Conservation (phyloP, 2,329 filamentous ascomycete genomes). For the Sclerotinia minor region DNA sequence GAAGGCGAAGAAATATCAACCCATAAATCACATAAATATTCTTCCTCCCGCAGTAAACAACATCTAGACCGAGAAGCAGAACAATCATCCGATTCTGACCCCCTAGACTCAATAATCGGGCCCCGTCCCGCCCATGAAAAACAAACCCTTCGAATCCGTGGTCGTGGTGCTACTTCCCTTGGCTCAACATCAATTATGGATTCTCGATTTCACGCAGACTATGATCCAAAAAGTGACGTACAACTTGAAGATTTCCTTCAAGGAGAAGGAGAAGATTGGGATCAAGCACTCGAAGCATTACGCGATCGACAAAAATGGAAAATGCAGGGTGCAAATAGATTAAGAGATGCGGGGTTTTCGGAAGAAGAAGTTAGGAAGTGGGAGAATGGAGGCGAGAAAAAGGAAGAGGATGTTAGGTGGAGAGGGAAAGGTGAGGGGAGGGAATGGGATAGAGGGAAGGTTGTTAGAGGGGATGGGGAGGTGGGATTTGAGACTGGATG, state of each 20-base stretch:
- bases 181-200: conserved; percentile 67
- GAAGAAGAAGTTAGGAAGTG: conserved; percentile 73
- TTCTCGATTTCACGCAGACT: conserved; percentile 70
- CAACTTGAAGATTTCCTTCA: conserved; percentile 49
- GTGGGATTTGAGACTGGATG: conserved; percentile 42
- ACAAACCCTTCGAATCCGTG: conserved; percentile 54
- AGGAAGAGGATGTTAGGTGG: conserved; percentile 71
- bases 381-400: conserved; percentile 61
- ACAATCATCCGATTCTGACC: conserved; percentile 60
- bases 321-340: conserved; percentile 70
- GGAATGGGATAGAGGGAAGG: conserved; percentile 68
- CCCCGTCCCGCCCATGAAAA: conserved; percentile 58
- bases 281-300: conserved; percentile 73
- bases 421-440: conserved; percentile 51
- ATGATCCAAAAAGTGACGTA: conserved; percentile 59
- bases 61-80: conserved; percentile 24
- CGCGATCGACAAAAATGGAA: conserved; percentile 79
- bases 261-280: conserved; percentile 64
- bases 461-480: conserved; percentile 55
- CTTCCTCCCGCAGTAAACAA: conserved; percentile 22
- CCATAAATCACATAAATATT: conserved; percentile 10
- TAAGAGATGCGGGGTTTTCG: conserved; percentile 76
- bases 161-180: conserved; percentile 64
- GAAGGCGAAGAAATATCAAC: conserved; percentile 6
- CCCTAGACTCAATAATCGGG: conserved; percentile 74